Percentiles rank a stretch among this genome's conserved stretches.
Evolutionary conservation across 1,139 yeast species (phyloP).

Genomic region (Geotrichum bryndzae): DNA sequence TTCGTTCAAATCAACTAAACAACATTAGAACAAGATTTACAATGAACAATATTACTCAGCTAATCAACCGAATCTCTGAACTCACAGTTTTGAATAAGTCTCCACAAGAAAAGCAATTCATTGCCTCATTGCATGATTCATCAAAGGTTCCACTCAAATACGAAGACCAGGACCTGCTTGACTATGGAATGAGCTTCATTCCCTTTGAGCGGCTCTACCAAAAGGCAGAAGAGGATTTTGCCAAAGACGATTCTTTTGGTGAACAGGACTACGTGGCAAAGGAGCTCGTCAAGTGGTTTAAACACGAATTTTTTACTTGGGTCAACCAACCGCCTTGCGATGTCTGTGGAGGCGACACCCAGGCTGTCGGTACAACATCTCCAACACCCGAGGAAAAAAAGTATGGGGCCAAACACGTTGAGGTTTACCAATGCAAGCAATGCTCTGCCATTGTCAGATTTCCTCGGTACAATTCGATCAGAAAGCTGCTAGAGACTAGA

Average conservation of each 20-base stretch:
- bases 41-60: background rate
- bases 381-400: conserved; percentile 42
- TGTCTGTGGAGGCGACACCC: conserved; percentile 45
- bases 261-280: conserved; percentile 67
- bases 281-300: conserved; percentile 68
- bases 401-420: conserved; percentile 50
- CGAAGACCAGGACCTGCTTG: conserved; percentile 35
- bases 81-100: background rate
- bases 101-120: conserved; percentile 7
- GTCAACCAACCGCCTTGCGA: conserved; percentile 64
- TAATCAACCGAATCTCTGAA: background rate
- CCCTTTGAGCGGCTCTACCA: conserved; percentile 36
- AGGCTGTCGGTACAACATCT: conserved; percentile 32
- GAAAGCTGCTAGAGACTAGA: conserved; percentile 52
- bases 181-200: conserved; percentile 38
- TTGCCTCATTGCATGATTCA: background rate
- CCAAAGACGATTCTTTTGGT: conserved; percentile 36
- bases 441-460: conserved; percentile 52
- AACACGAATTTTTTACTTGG: conserved; percentile 78
- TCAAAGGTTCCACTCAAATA: conserved; percentile 33
- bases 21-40: background rate
- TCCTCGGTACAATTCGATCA: conserved; percentile 70
- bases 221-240: conserved; percentile 38
- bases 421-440: conserved; percentile 52
- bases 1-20: background rate